Conservation (phyloP, 352 stramenopile genomes). For the Phytophthora capsici region DNA sequence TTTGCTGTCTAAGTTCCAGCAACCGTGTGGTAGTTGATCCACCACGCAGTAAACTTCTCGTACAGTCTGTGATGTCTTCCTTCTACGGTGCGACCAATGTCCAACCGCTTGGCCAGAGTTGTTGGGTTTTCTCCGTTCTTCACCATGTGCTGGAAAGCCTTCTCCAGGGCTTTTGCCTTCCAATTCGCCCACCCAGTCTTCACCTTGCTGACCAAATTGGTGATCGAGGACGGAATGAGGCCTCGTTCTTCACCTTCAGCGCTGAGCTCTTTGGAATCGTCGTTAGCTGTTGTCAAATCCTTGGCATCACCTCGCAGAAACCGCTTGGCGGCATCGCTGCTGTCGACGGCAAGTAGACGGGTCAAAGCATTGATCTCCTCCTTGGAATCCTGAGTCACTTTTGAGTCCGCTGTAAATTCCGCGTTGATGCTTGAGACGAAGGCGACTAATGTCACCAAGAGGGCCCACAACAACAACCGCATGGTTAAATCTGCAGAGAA, state of each 20-base stretch:
- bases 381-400: neutral
- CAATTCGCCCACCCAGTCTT: constrained; percentile 17
- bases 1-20: neutral
- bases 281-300: constrained; percentile 7
- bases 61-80: constrained; percentile 9
- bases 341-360: constrained; percentile 10
- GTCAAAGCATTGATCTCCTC: constrained; percentile 11
- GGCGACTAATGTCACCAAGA: constrained; percentile 12
- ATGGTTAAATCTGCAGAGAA: constrained; percentile 1
- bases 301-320: constrained; percentile 17
- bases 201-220: constrained; percentile 5
- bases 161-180: constrained; percentile 6
- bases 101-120: constrained; percentile 14
- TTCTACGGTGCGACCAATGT: constrained; percentile 10
- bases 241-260: constrained; percentile 17
- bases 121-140: constrained; percentile 17
- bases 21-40: constrained; percentile 10
- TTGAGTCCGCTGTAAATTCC: neutral
- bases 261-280: neutral
- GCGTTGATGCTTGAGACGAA: constrained; percentile 3
- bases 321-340: constrained; percentile 4
- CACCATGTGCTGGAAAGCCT: constrained; percentile 23
- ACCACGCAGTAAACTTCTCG: constrained; percentile 1
- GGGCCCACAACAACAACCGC: constrained; percentile 17
- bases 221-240: constrained; percentile 6